These are phyloP conservation scores for Mortierella polycephala DNA, from an alignment of 371 early-diverging fungal species.

Conservation along the genomic window DNA sequence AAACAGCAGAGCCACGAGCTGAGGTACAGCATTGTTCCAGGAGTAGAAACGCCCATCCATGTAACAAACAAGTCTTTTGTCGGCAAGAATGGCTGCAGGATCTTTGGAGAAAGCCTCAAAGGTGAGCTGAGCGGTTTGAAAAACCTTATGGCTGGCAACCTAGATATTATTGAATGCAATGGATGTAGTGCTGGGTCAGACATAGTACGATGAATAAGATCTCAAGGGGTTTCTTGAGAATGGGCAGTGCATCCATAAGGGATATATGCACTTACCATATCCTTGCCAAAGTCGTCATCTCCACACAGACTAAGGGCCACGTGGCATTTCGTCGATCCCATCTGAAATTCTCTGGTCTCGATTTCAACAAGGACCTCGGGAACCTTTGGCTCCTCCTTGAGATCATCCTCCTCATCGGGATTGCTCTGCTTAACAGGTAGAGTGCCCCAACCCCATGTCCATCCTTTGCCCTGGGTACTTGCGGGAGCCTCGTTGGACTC, in stretches of 20 bases:
- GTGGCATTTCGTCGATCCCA: conserved; percentile 44
- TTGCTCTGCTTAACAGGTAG: conserved; percentile 54
- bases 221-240: too few species aligned
- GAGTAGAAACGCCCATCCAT: conserved; percentile 56
- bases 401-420: conserved; percentile 38
- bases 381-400: conserved; percentile 20
- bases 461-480: conserved; percentile 36
- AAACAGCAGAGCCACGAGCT: conserved; percentile 64
- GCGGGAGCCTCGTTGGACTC: conserved; percentile 38
- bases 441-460: conserved; percentile 59
- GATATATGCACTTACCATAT: conserved; percentile 28
- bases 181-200: too few species aligned
- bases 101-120: conserved; percentile 45
- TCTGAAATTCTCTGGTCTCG: conserved; percentile 47
- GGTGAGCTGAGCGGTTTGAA: conserved; percentile 25
- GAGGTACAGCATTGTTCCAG: conserved; percentile 59
- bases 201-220: too few species aligned
- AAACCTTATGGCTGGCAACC: conserved; percentile 35
- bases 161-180: not conserved
- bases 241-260: too few species aligned
- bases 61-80: conserved; percentile 46
- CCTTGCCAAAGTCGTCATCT: conserved; percentile 51
- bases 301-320: conserved; percentile 55
- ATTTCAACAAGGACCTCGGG: conserved; percentile 45
- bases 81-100: conserved; percentile 34